Percentiles rank a stretch among this genome's conserved stretches.
These are phyloP conservation scores for Nepenthes mirabilis DNA, from an alignment of 148 eudicot species.

Conservation along the genomic window DNA sequence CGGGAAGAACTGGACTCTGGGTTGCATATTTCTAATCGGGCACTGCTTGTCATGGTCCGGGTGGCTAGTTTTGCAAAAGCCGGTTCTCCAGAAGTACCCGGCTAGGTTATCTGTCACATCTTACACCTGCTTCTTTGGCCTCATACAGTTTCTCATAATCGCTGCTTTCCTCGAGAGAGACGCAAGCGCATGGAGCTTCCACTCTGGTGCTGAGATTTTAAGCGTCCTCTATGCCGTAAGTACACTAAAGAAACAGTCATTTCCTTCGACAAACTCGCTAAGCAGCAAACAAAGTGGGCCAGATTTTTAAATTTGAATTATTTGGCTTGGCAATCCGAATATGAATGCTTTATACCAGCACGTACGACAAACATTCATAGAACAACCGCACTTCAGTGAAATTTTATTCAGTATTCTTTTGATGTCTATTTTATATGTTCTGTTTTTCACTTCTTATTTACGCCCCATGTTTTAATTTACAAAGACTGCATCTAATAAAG, in stretches of 20 bases:
- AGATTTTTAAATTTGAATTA: no score
- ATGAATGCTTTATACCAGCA: no score
- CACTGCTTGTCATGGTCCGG: slow-evolving; percentile 95
- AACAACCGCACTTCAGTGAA: no score
- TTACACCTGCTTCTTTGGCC: slow-evolving; percentile 89
- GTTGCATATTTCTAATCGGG: slow-evolving; percentile 82
- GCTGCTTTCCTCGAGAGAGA: slow-evolving; percentile 84
- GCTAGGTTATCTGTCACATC: slow-evolving; percentile 93
- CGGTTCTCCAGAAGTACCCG: slow-evolving; percentile 84
- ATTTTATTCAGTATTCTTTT: no score
- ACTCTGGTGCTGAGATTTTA: slow-evolving; percentile 81
- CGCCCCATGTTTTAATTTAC: no score
- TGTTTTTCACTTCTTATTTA: no score
- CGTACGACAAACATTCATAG: no score
- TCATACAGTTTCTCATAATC: slow-evolving; percentile 69
- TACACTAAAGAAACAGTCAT: neutral
- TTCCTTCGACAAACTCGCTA: no score
- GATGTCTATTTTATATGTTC: no score
- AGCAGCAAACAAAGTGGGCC: no score
- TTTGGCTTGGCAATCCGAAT: no score
- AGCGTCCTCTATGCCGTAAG: slow-evolving; percentile 90
- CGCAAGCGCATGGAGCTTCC: slow-evolving; percentile 72
- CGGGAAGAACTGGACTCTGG: slow-evolving; percentile 88
- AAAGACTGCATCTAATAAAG: no score
- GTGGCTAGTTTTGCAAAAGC: slow-evolving; percentile 91